A percentile compares a stretch with the other conserved stretches of the same genome.
Conservation (phyloP, 495 filamentous ascomycete species). For the Neurospora sublineolata region DNA sequence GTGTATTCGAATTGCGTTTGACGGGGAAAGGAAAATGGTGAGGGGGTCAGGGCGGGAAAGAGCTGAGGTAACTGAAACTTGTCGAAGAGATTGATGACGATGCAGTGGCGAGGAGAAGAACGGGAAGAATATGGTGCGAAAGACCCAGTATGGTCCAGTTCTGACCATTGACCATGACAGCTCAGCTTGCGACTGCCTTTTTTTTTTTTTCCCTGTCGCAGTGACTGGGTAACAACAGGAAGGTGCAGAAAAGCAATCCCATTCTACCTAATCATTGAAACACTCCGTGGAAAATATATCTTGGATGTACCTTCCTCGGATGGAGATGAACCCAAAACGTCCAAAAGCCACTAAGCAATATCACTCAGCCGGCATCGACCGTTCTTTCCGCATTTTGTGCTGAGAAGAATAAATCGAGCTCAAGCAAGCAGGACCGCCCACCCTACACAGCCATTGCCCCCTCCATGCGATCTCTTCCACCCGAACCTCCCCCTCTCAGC, state of each 20-base stretch:
- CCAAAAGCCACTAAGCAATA: not conserved
- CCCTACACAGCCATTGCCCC: not conserved
- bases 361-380: not conserved
- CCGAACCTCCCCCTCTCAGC: not conserved
- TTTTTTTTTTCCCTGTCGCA: not conserved
- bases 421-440: not conserved
- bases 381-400: not conserved
- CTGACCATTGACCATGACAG: not conserved
- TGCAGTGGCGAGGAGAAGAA: not conserved
- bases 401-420: not conserved
- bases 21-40: too few relatives aligned
- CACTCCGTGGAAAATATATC: not conserved
- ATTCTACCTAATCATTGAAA: not conserved
- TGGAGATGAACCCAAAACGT: not conserved
- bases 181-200: not conserved
- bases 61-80: too few relatives aligned
- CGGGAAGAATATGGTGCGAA: not conserved
- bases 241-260: not conserved
- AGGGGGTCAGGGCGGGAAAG: too few relatives aligned
- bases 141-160: not conserved
- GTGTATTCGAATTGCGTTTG: too few relatives aligned
- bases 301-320: not conserved
- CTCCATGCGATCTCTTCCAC: not conserved
- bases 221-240: not conserved
- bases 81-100: too few relatives aligned